phyloP scores from a whole-genome alignment of 345 rosid genomes.

The Adansonia digitata region DNA sequence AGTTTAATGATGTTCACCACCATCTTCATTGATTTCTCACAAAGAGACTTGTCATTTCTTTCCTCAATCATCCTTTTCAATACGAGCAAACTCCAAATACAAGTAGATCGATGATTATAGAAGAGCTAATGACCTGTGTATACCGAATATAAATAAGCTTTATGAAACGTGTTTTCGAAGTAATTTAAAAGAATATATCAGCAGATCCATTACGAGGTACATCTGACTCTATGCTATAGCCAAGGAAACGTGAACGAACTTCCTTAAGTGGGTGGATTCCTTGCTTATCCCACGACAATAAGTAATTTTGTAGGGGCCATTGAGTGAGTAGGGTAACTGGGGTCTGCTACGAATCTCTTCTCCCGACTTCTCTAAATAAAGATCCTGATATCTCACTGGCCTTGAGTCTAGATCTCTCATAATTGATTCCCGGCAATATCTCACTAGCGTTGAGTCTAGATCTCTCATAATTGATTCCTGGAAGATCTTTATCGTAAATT shows the following conservation, averaged over 20 bases:
- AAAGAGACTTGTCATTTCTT: slow-evolving; percentile 33
- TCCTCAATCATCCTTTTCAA: slow-evolving; percentile 25
- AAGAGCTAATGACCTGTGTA: not conserved
- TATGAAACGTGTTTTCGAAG: slow-evolving; percentile 19
- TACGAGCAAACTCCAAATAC: not conserved
- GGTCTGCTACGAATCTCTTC: slow-evolving; percentile 15
- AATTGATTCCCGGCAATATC: too few relatives aligned
- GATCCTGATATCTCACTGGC: too few relatives aligned
- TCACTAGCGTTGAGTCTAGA: too few relatives aligned
- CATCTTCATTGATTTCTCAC: slow-evolving; percentile 49
- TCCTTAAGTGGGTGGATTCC: slow-evolving; percentile 14
- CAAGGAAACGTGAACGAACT: not conserved
- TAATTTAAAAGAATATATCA: not conserved
- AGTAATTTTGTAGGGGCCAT: not conserved
- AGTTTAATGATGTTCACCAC: slow-evolving; percentile 35
- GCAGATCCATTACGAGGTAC: not conserved
- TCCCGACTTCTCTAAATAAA: too few relatives aligned
- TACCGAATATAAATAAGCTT: slow-evolving; percentile 9
- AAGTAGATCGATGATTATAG: not conserved
- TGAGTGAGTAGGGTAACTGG: not conserved
- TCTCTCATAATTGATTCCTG: too few relatives aligned
- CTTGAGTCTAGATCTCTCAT: too few relatives aligned
- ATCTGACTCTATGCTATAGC: not conserved
- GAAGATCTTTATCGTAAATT: too few relatives aligned
- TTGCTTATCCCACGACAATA: slow-evolving; percentile 12